These are phyloP conservation scores for Cucumis hystrix DNA, from an alignment of 306 rosid species.

Conservation along the genomic window DNA sequence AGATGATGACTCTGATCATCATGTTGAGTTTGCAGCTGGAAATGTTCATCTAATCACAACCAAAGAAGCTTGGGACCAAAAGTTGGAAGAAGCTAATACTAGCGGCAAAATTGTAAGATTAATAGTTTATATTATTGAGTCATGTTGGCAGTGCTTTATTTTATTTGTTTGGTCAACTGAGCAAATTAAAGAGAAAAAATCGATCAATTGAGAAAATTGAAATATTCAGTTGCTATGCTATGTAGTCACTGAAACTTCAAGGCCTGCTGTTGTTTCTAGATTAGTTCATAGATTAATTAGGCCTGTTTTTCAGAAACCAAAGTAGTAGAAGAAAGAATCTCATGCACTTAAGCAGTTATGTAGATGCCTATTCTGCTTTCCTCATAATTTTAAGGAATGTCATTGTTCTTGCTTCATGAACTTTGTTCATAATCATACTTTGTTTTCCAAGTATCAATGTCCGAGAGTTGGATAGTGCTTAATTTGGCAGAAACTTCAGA, in stretches of 20 bases:
- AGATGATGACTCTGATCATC: conserved; percentile 44
- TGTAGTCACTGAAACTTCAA: background rate
- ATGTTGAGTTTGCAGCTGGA: conserved; percentile 48
- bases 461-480: background rate
- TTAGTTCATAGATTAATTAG: background rate
- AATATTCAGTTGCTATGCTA: background rate
- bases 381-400: background rate
- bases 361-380: background rate
- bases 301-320: background rate
- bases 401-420: background rate
- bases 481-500: background rate
- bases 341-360: background rate
- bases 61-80: conserved; percentile 71
- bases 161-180: background rate
- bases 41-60: conserved; percentile 68
- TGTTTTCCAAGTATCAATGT: background rate
- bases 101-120: conserved; percentile 69
- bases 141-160: background rate
- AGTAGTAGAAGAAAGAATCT: background rate
- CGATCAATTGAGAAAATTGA: background rate
- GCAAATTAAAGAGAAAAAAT: background rate
- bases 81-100: conserved; percentile 75
- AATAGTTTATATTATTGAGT: background rate
- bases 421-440: background rate
- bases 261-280: background rate